Evolutionary conservation across 1,139 yeast species (phyloP).

Genomic region (Magnusiomyces sp.): DNA sequence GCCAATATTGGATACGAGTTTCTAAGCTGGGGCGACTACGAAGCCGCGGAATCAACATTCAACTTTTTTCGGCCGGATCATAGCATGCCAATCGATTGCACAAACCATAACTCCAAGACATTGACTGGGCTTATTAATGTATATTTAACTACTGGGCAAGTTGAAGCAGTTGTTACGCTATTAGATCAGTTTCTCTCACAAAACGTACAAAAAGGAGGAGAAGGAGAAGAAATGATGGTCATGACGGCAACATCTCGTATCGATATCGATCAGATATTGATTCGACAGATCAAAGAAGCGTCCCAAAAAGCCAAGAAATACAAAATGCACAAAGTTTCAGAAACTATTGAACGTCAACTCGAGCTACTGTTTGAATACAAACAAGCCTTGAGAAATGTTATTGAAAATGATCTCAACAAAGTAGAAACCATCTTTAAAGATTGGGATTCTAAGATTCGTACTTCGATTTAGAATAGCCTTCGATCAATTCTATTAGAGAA

Average conservation of each 20-base stretch:
- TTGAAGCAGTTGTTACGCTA: neutral
- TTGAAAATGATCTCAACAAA: neutral
- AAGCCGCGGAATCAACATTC: slow-evolving; percentile 8
- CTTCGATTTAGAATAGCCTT: too few relatives aligned
- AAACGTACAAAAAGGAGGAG: too few relatives aligned
- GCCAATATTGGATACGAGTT: slow-evolving; percentile 13
- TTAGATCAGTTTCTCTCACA: neutral
- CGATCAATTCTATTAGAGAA: too few relatives aligned
- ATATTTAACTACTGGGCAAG: neutral
- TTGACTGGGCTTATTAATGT: neutral
- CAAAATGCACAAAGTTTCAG: neutral
- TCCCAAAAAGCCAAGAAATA: neutral
- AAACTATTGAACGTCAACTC: neutral
- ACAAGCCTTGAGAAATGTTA: too few relatives aligned
- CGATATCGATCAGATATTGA: neutral
- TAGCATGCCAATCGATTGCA: neutral
- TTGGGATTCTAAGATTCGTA: too few relatives aligned
- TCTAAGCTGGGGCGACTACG: slow-evolving; percentile 7
- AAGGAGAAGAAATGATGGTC: too few relatives aligned
- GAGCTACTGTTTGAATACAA: neutral
- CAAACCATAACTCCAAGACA: neutral
- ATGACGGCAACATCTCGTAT: too few relatives aligned
- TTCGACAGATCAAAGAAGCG: neutral
- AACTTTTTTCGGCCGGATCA: slow-evolving; percentile 7
- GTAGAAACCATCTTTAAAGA: neutral